Percentiles rank a stretch among this genome's conserved stretches.
These are phyloP conservation scores for Phaeosphaeria sp. DNA, from an alignment of 2,329 filamentous ascomycete species.

Conservation along the genomic window DNA sequence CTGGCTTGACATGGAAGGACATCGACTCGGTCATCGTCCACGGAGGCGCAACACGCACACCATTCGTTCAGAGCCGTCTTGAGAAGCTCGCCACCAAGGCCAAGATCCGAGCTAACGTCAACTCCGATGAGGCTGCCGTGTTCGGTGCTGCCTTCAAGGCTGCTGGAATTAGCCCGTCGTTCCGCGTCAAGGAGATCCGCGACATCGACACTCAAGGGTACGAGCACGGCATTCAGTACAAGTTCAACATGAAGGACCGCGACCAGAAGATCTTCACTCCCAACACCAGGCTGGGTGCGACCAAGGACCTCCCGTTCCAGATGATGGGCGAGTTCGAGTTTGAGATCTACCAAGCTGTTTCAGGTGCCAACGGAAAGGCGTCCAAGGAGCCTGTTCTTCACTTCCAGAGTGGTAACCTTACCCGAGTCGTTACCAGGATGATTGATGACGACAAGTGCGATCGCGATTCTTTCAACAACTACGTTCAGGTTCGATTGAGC, in stretches of 20 bases:
- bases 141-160: slow-evolving; percentile 96
- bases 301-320: slow-evolving; percentile 85
- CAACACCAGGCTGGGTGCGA: slow-evolving; percentile 74
- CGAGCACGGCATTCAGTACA: slow-evolving; percentile 77
- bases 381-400: slow-evolving; percentile 68
- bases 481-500: slow-evolving; percentile 76
- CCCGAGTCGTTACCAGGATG: slow-evolving; percentile 78
- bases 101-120: slow-evolving; percentile 92
- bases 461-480: slow-evolving; percentile 78
- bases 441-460: slow-evolving; percentile 81
- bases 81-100: slow-evolving; percentile 76
- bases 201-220: slow-evolving; percentile 80
- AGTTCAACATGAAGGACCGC: slow-evolving; percentile 70
- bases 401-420: slow-evolving; percentile 84
- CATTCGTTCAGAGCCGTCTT: slow-evolving; percentile 90
- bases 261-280: slow-evolving; percentile 85
- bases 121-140: slow-evolving; percentile 94
- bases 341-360: slow-evolving; percentile 77
- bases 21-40: slow-evolving; percentile 92
- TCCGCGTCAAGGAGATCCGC: slow-evolving; percentile 96
- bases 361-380: slow-evolving; percentile 51
- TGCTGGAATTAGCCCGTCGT: slow-evolving; percentile 89
- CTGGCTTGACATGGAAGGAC: slow-evolving; percentile 75
- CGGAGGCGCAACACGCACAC: slow-evolving; percentile 87
- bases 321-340: slow-evolving; percentile 83